Evolutionary conservation across 495 filamentous ascomycete species (phyloP).

Genomic region (Aspergillus affinis): DNA sequence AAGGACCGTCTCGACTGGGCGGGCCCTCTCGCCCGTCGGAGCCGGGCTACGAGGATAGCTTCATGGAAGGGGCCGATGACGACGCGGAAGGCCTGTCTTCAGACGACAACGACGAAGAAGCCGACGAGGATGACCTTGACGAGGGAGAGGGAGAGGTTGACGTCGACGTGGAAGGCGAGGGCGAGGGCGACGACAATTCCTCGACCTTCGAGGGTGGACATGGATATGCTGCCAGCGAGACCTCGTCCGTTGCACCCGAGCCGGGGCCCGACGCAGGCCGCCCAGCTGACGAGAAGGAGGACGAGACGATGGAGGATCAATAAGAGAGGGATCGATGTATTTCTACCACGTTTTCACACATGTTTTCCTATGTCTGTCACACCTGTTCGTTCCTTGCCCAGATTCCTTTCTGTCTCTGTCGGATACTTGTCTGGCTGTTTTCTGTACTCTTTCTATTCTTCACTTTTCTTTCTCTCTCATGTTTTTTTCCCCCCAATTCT

Average conservation of each 20-base stretch:
- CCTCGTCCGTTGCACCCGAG: conserved; percentile 31
- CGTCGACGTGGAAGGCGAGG: conserved; percentile 18
- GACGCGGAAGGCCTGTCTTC: conserved; percentile 25
- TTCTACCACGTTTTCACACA: background rate
- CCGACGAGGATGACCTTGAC: conserved; percentile 37
- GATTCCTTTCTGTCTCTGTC: background rate
- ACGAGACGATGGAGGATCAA: conserved; percentile 37
- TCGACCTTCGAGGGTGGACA: conserved; percentile 42
- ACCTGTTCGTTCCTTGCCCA: conserved; percentile 11
- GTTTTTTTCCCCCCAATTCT: conserved; percentile 1
- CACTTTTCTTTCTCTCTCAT: conserved; percentile 10
- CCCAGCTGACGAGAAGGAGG: conserved; percentile 28
- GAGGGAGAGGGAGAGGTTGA: conserved; percentile 38
- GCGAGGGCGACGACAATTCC: conserved; percentile 44
- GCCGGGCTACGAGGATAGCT: conserved; percentile 30
- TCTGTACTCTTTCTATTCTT: conserved; percentile 3
- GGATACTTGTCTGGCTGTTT: background rate
- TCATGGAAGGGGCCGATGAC: conserved; percentile 30
- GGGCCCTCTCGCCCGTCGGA: conserved; percentile 19
- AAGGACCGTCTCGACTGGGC: conserved; percentile 16
- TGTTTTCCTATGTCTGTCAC: background rate
- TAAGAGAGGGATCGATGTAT: conserved; percentile 1
- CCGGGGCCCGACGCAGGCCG: conserved; percentile 21
- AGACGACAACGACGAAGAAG: conserved; percentile 36
- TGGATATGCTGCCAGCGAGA: conserved; percentile 40